phyloP scores from a whole-genome alignment of 352 stramenopile genomes.

The Pythium biforme region DNA sequence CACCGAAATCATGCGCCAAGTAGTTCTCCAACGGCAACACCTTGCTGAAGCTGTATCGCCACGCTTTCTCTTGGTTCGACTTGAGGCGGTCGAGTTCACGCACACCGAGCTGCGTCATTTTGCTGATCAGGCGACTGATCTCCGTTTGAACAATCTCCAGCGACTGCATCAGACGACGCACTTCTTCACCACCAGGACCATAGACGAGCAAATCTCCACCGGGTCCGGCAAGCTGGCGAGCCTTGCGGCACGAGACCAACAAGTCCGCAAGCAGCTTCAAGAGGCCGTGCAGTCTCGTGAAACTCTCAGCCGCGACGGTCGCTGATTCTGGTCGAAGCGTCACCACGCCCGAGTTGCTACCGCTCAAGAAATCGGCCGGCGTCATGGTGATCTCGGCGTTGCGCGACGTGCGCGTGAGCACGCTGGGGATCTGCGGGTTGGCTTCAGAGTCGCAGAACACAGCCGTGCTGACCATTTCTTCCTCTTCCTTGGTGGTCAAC shows the following conservation, averaged over 20 bases:
- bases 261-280: constrained; percentile 82
- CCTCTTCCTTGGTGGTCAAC: constrained; percentile 69
- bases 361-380: constrained; percentile 59
- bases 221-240: constrained; percentile 70
- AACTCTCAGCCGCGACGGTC: constrained; percentile 63
- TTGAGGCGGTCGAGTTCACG: constrained; percentile 84
- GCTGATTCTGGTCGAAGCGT: constrained; percentile 57
- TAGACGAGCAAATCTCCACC: constrained; percentile 85
- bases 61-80: constrained; percentile 82
- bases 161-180: constrained; percentile 80
- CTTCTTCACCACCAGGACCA: constrained; percentile 76
- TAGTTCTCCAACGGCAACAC: constrained; percentile 82
- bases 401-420: constrained; percentile 54
- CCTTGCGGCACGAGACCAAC: constrained; percentile 82
- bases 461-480: constrained; percentile 62
- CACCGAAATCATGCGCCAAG: constrained; percentile 79
- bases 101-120: constrained; percentile 79
- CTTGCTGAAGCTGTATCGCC: constrained; percentile 85
- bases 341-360: constrained; percentile 77
- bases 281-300: constrained; percentile 73
- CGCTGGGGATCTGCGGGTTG: constrained; percentile 52
- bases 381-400: constrained; percentile 53
- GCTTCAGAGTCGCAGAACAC: constrained; percentile 64
- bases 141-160: constrained; percentile 76
- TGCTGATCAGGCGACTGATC: constrained; percentile 72